phyloP scores from a whole-genome alignment of 768 basidiomycete species.

The Trichaptum fuscoviolaceum region DNA sequence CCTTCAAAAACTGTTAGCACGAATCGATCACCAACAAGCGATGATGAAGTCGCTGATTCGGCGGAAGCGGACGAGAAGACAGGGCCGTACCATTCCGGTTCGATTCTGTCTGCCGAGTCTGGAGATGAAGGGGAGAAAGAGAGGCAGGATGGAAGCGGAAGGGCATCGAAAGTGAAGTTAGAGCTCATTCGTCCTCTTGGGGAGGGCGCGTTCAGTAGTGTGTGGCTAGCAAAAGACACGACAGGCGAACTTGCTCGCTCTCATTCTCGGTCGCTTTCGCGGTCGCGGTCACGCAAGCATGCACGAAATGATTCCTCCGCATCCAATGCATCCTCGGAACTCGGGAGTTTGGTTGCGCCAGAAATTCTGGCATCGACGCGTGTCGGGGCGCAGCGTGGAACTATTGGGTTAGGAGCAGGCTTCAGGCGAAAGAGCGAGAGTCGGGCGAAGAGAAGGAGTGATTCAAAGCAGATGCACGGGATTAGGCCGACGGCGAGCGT shows the following conservation, averaged over 20 bases:
- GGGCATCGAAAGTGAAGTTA: constrained; percentile 19
- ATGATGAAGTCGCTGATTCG: background rate
- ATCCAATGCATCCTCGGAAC: background rate
- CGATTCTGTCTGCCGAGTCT: background rate
- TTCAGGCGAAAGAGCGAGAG: constrained; percentile 8
- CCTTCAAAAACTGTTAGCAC: background rate
- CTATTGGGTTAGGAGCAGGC: background rate
- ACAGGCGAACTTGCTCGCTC: background rate
- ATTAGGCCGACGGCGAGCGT: constrained; percentile 11
- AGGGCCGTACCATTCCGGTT: background rate
- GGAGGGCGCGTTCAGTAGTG: constrained; percentile 67
- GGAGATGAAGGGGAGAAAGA: background rate
- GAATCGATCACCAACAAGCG: background rate
- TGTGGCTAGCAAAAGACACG: constrained; percentile 65
- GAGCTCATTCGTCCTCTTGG: constrained; percentile 54
- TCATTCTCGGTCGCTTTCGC: background rate
- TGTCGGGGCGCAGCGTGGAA: background rate
- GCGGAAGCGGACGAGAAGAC: background rate
- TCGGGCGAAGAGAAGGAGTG: constrained; percentile 9
- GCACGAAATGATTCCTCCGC: background rate
- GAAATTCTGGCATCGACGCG: background rate
- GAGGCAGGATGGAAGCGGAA: background rate
- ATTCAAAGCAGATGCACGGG: constrained; percentile 11
- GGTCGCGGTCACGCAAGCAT: background rate
- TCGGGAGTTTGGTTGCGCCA: background rate